These are phyloP conservation scores for Arxiozyma heterogenica DNA, from an alignment of 1,139 yeast genomes.

Conservation along the genomic window DNA sequence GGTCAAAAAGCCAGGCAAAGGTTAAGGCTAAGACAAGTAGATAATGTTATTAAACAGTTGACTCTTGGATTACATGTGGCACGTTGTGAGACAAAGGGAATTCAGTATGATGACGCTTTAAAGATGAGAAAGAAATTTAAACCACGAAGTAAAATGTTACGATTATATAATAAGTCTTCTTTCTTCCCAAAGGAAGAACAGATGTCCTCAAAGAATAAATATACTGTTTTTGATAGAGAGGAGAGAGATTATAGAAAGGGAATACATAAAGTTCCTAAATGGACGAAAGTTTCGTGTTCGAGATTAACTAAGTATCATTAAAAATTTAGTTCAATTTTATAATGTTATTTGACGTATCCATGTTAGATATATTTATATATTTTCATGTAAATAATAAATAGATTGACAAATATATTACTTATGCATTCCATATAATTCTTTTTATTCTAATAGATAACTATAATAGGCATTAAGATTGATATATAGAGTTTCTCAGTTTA, in stretches of 20 bases:
- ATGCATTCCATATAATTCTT: neutral
- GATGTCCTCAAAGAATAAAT: slow-evolving; percentile 76
- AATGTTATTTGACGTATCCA: neutral
- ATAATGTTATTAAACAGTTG: slow-evolving; percentile 62
- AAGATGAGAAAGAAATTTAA: slow-evolving; percentile 20
- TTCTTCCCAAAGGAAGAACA: slow-evolving; percentile 70
- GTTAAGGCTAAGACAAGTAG: slow-evolving; percentile 72
- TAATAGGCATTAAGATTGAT: too few species aligned
- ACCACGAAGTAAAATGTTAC: slow-evolving; percentile 22
- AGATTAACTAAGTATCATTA: slow-evolving; percentile 72
- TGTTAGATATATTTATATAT: neutral
- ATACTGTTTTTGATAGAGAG: slow-evolving; percentile 73
- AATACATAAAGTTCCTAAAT: slow-evolving; percentile 76
- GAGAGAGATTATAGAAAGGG: slow-evolving; percentile 77
- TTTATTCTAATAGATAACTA: too few species aligned
- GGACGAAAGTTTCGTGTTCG: slow-evolving; percentile 81
- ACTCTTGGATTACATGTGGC: slow-evolving; percentile 46
- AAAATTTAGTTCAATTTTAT: slow-evolving; percentile 1
- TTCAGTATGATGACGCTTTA: slow-evolving; percentile 46
- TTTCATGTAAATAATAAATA: neutral
- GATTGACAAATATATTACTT: neutral
- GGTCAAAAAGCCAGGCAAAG: slow-evolving; percentile 80
- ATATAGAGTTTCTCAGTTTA: neutral
- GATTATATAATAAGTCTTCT: slow-evolving; percentile 23
- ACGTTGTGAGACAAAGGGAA: slow-evolving; percentile 39